phyloP scores from a whole-genome alignment of 176 grass and related monocot species.

The Poa annua region DNA sequence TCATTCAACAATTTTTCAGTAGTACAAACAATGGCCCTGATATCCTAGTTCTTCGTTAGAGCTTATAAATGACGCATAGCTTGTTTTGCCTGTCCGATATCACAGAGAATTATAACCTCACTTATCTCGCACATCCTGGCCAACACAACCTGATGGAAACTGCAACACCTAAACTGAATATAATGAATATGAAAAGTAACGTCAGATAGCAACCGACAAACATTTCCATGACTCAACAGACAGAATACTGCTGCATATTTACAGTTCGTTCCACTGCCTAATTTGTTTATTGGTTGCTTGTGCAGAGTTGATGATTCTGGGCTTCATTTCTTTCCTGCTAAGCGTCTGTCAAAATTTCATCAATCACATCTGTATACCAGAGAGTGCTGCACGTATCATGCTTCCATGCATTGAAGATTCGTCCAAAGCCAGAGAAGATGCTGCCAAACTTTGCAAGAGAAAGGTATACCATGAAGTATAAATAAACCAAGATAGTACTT shows the following conservation, averaged over 20 bases:
- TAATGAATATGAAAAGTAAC: not conserved
- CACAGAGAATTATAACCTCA: not conserved
- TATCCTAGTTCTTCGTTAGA: constrained; percentile 7
- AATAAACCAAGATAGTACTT: not conserved
- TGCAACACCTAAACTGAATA: not conserved
- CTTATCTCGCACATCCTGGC: not conserved
- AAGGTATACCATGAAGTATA: constrained; percentile 31
- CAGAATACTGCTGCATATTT: constrained; percentile 4
- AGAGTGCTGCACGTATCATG: constrained; percentile 44
- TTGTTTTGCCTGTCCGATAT: not conserved
- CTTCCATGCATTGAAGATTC: constrained; percentile 55
- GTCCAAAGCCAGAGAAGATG: constrained; percentile 35
- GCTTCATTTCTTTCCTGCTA: constrained; percentile 77
- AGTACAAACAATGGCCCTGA: not conserved
- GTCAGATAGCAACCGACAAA: constrained; percentile 3
- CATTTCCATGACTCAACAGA: not conserved
- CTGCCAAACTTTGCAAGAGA: constrained; percentile 42
- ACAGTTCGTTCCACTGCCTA: constrained; percentile 1
- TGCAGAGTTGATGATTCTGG: constrained; percentile 80
- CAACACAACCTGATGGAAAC: not conserved
- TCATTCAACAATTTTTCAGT: not conserved
- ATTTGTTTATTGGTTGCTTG: not conserved
- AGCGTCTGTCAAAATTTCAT: constrained; percentile 62
- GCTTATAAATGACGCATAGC: not conserved
- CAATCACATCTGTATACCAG: constrained; percentile 56